Evolutionary conservation across 257 asterid genomes (phyloP), one percentile per base, ranked within the genome.

Genomic region (Dorcoceras hygrometricum): DNA sequence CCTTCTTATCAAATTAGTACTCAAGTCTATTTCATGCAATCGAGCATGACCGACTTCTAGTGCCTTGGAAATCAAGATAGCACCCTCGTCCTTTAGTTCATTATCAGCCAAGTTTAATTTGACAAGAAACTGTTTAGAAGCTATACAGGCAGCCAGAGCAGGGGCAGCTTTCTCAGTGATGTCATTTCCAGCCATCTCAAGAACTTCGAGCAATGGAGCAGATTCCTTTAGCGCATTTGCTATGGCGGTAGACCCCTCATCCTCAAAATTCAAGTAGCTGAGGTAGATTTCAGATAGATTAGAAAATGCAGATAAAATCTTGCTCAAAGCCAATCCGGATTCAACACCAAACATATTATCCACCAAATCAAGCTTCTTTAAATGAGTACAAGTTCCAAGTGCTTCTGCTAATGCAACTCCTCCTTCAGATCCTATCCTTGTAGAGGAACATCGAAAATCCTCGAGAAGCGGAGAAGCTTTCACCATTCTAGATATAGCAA

Each of bases 171-270:
- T 80, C 29, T 80, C 86, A 68, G 87, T 88, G 67, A 93, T 88
- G 25, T 93, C 99, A 79, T 94, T 94, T 78, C 97, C 99, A 60
- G 95, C 92, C 92, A 94, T 79, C 58, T 90, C 99, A 75, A 93
- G 51, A 63, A 90, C 82, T 71, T 90, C 85, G 23, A 94, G 78
- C 20, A 87, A 81, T 20, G 89, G 90, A 66, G 87, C 92, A 70
- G 92, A 84, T 57, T 71, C 89, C 71, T 80, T 85, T 34, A 94
- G 85, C 57, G 84, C 97, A 75, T 78, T 80, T 25, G 78, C 89
- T 54, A 90, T 71, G 75, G 96, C 92, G 67, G 68, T 82, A 63
- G 95, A 73, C 18, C 95, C 99, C 64, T 84, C 95, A 27, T 90
- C 90, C 69, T 83, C 97, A 79, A 94, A 78, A 81, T 94, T 94